Evolutionary conservation across 768 basidiomycete species (phyloP).

Genomic region (Pleurotus tuoliensis): DNA sequence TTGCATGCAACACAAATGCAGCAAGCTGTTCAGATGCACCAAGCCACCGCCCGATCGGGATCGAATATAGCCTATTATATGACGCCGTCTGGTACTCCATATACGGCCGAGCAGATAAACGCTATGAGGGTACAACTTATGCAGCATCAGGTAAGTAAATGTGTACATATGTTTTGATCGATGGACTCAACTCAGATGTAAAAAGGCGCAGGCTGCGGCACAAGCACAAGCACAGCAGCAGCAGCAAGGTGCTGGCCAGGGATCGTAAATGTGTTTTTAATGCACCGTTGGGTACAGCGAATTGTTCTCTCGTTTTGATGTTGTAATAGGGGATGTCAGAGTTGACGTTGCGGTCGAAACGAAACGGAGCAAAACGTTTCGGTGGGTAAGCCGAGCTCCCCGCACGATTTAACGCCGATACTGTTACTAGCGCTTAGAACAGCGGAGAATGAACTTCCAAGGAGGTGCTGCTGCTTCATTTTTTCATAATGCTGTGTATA

Average conservation of each 20-base stretch:
- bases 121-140: constrained; percentile 5
- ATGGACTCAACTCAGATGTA: constrained; percentile 7
- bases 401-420: no score
- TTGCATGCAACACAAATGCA: constrained; percentile 3
- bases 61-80: constrained; percentile 1
- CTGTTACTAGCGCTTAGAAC: no score
- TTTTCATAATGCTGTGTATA: no score
- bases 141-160: not conserved
- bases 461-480: no score
- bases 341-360: no score
- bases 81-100: not conserved
- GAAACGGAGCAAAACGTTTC: no score
- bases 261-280: not conserved
- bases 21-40: not conserved
- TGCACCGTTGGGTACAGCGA: no score
- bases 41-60: not conserved
- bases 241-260: not conserved
- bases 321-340: no score
- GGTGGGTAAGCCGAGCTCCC: no score
- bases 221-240: constrained; percentile 22
- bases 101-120: constrained; percentile 2
- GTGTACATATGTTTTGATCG: constrained; percentile 15
- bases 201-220: constrained; percentile 2
- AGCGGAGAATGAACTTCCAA: no score
- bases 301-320: no score